Percentiles rank a stretch among this genome's conserved stretches.
These are phyloP conservation scores for Knufia petricola DNA, from an alignment of 2,329 filamentous ascomycete genomes.

Conservation along the genomic window DNA sequence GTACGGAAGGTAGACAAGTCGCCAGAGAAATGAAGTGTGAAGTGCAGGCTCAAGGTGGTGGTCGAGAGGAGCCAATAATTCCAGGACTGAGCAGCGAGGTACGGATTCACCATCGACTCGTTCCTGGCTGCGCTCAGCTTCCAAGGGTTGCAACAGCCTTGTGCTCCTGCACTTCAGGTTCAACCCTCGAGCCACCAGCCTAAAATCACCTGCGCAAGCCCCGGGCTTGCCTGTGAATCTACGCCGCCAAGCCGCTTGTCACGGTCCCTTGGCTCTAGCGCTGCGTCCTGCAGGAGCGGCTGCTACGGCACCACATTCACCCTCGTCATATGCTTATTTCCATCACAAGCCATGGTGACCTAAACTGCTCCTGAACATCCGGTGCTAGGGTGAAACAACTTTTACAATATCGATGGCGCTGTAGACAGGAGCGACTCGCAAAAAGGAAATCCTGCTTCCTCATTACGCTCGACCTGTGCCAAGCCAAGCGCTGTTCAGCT, in stretches of 20 bases:
- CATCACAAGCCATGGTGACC: too few species aligned
- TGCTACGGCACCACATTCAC: too few species aligned
- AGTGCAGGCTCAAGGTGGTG: constrained; percentile 2
- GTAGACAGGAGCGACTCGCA: too few species aligned
- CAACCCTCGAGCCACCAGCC: background rate
- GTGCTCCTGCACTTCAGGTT: background rate
- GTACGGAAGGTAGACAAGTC: background rate
- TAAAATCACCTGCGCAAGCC: background rate
- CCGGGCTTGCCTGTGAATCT: background rate
- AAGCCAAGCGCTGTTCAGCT: too few species aligned
- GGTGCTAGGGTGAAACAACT: too few species aligned
- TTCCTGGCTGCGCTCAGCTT: constrained; percentile 5
- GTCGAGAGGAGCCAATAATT: constrained; percentile 4
- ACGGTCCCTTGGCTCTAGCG: too few species aligned
- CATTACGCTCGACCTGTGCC: too few species aligned
- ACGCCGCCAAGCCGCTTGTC: background rate
- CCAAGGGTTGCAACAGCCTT: constrained; percentile 3
- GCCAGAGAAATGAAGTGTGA: background rate
- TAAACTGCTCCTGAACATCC: background rate
- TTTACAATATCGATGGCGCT: too few species aligned
- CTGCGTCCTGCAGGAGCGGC: too few species aligned
- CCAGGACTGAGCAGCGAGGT: background rate
- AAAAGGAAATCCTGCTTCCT: too few species aligned
- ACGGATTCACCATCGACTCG: background rate
- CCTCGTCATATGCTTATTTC: too few species aligned